Evolutionary conservation across 495 filamentous ascomycete genomes (phyloP), one percentile per base, ranked within the genome.

Genomic region (Schizothecium vesticola): DNA sequence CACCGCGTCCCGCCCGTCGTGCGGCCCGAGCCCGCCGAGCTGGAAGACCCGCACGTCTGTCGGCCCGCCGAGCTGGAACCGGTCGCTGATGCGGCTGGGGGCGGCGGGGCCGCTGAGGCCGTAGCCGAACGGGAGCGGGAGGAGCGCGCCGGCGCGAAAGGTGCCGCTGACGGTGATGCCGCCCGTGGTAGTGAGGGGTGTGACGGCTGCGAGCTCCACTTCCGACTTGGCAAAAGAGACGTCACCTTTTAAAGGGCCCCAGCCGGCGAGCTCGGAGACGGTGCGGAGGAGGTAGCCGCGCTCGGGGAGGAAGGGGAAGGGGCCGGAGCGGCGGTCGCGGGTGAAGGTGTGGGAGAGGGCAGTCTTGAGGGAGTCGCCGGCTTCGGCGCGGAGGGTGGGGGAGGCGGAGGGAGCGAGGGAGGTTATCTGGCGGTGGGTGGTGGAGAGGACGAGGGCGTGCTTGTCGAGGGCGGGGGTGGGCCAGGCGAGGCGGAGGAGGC

Each of bases 31-130:
- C 4, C 96, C 96, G 23, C 87, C 89, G 51, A 97, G 85, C 29
- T 91, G 90, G 85, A 98, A 99, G 6, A 94, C 95, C 62, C 95
- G 90, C 29, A 99, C 92, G 75, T 97, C 93, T 23, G 93, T 96
- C 0, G 95, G 94, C 0, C 96, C 95, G 59, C 95, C 95, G 55
- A 99, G 92, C 63, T 90, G 86, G 83, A 99, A 98, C 31, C 95
- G 93, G 78, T 99, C 95, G 78, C 94, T 97, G 70, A 97, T 85
- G 26, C 92, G 86, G 62, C 92, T 94, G 3, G 90, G 87, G 33
- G 83, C 31, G 77, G 87, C 71, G 22, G 64, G 22, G 69, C 83
- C 85, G 23, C 82, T 81, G 28, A 90, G 75, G 12, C 85, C 87
- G 64, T 92, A 86, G 1, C 83, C 84, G 12, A 78, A 61, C n/a